These are phyloP conservation scores for Chiua virens DNA, from an alignment of 768 basidiomycete species.

Conservation along the genomic window DNA sequence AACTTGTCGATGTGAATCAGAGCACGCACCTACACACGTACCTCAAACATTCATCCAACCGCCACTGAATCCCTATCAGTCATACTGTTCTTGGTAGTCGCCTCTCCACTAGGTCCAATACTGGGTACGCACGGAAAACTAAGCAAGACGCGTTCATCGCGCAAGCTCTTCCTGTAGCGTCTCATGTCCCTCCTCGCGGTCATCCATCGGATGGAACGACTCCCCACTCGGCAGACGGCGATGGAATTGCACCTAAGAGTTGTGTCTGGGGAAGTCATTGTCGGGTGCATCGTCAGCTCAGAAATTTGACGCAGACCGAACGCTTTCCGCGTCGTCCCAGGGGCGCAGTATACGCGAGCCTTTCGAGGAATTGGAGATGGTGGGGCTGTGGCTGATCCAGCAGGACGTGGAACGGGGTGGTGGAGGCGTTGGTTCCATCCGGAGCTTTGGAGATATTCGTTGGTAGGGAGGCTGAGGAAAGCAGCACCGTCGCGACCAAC, in stretches of 20 bases:
- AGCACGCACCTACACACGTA: conserved; percentile 27
- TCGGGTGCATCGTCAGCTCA: conserved; percentile 50
- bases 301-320: conserved; percentile 74
- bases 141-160: conserved; percentile 51
- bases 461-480: conserved; percentile 75
- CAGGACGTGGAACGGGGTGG: conserved; percentile 3
- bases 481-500: conserved; percentile 83
- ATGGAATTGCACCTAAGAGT: conserved; percentile 7
- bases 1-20: no score
- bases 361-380: conserved; percentile 15
- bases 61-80: conserved; percentile 57
- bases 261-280: conserved; percentile 18
- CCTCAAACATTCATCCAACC: conserved; percentile 81
- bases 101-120: conserved; percentile 10
- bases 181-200: conserved; percentile 16
- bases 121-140: conserved; percentile 73
- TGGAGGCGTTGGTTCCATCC: conserved; percentile 52
- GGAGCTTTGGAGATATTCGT: conserved; percentile 84
- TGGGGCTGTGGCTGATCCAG: conserved; percentile 23
- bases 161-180: conserved; percentile 21
- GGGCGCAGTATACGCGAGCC: conserved; percentile 7
- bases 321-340: conserved; percentile 38
- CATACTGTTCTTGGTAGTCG: conserved; percentile 36
- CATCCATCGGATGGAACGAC: conserved; percentile 35
- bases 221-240: conserved; percentile 22